These are phyloP conservation scores for Filobasidium floriforme DNA, from an alignment of 768 basidiomycete species.

Conservation along the genomic window DNA sequence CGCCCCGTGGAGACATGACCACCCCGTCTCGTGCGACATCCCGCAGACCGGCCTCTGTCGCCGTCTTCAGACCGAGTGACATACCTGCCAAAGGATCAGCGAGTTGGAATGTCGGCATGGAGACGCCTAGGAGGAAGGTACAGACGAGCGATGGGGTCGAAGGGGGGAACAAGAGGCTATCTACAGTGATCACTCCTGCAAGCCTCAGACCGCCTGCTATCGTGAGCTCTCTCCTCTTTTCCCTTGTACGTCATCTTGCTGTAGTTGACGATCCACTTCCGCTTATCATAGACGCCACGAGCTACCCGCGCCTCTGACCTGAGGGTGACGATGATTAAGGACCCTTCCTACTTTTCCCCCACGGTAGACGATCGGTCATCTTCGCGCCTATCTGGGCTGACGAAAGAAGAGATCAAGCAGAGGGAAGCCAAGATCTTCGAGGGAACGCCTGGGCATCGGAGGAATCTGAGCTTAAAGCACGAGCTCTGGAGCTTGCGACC, in stretches of 20 bases:
- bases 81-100: background rate
- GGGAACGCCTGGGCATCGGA: background rate
- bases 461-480: background rate
- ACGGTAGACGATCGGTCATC: background rate
- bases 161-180: background rate
- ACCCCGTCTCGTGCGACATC: background rate
- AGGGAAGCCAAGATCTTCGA: slow-evolving; percentile 4
- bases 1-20: background rate
- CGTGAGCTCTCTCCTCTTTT: background rate
- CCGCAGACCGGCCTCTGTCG: background rate
- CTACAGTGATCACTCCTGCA: background rate
- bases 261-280: no score
- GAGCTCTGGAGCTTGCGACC: slow-evolving; percentile 2
- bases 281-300: slow-evolving; percentile 3
- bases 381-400: background rate
- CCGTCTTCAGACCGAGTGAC: background rate
- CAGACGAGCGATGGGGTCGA: background rate
- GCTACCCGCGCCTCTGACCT: background rate
- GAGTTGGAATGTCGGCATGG: background rate
- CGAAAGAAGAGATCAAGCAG: background rate
- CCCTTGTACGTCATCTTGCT: no score
- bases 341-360: slow-evolving; percentile 9
- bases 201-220: slow-evolving; percentile 4
- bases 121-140: background rate
- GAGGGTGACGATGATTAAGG: background rate